These are phyloP conservation scores for Metarhizium sp. DNA, from an alignment of 2,329 filamentous ascomycete genomes.

Conservation along the genomic window DNA sequence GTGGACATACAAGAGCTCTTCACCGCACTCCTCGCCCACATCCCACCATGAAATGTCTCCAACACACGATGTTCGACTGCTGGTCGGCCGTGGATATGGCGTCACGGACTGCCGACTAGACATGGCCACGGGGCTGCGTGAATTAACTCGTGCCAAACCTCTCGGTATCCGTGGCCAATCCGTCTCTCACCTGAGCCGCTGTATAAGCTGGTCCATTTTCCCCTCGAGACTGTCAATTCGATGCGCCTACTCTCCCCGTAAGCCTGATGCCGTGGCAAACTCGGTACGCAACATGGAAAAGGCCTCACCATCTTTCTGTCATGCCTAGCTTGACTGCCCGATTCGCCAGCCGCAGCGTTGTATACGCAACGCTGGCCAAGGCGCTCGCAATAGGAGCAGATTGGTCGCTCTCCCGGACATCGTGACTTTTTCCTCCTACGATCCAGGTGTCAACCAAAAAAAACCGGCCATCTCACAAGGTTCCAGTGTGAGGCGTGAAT, in stretches of 20 bases:
- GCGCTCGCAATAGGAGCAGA: conserved; percentile 39
- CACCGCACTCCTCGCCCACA: conserved; percentile 1
- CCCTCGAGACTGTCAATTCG: conserved; percentile 23
- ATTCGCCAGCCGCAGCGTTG: conserved; percentile 14
- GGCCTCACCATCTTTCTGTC: conserved; percentile 10
- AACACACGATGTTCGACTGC: conserved; percentile 2
- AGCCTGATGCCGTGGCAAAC: neutral
- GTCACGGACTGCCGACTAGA: neutral
- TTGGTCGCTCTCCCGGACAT: conserved; percentile 39
- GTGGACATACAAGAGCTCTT: neutral
- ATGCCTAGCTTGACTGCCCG: conserved; percentile 7
- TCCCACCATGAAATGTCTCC: conserved; percentile 5
- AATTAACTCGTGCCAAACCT: neutral
- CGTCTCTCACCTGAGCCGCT: conserved; percentile 9
- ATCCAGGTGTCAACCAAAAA: neutral
- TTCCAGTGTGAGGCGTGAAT: neutral
- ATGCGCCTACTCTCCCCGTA: conserved; percentile 16
- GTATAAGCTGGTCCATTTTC: conserved; percentile 14
- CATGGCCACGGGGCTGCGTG: neutral
- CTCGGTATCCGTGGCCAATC: neutral
- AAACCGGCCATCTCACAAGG: too few relatives aligned
- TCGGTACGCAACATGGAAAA: neutral
- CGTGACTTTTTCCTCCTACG: conserved; percentile 39
- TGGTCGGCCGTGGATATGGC: neutral
- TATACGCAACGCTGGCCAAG: conserved; percentile 37